Conservation (phyloP, 2,329 filamentous ascomycete species). For the Xylaria sp. region DNA sequence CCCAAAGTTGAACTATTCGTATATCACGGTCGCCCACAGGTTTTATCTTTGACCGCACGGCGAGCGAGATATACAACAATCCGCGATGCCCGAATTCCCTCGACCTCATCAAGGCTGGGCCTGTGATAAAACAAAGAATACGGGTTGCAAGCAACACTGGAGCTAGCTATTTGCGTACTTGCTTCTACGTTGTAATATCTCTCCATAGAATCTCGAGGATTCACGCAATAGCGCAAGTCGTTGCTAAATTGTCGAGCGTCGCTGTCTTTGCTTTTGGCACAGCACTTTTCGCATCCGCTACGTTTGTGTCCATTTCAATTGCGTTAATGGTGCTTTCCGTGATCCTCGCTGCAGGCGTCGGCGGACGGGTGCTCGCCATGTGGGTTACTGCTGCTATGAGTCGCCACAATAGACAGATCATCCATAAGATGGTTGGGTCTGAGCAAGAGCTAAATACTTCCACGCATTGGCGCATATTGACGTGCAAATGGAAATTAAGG, state of each 20-base stretch:
- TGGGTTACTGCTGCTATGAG: too few relatives aligned
- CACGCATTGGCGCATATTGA: too few relatives aligned
- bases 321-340: background rate
- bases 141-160: too few relatives aligned
- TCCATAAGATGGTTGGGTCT: too few relatives aligned
- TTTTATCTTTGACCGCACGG: background rate
- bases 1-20: background rate
- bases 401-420: too few relatives aligned
- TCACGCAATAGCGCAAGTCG: background rate
- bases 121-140: too few relatives aligned
- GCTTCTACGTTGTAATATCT: background rate
- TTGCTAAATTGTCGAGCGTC: background rate
- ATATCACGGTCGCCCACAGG: background rate
- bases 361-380: slow-evolving; percentile 28
- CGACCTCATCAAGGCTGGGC: too few relatives aligned
- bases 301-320: slow-evolving; percentile 5
- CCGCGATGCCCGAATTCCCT: background rate
- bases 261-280: slow-evolving; percentile 12
- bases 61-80: background rate
- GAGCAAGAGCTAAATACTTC: too few relatives aligned
- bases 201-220: background rate
- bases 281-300: slow-evolving; percentile 1
- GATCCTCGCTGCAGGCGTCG: background rate
- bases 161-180: too few relatives aligned
- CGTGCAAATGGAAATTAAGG: too few relatives aligned